A percentile compares a stretch with the other conserved stretches of the same genome.
Conservation (phyloP, 768 basidiomycete species). For the Trametes villosa region DNA sequence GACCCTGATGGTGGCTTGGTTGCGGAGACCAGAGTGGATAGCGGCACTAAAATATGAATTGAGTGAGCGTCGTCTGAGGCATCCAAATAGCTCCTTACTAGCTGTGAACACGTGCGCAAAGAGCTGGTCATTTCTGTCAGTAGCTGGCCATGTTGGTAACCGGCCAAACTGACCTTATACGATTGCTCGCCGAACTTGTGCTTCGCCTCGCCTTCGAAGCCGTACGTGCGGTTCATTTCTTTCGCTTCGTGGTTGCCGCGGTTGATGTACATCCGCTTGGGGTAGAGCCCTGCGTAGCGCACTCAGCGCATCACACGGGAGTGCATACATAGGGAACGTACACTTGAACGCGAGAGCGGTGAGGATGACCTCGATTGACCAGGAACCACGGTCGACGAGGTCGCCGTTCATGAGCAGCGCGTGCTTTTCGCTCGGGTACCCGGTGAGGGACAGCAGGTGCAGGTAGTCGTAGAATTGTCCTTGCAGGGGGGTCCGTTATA, state of each 20-base stretch:
- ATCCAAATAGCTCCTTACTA: constrained; percentile 49
- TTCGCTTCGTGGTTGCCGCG: constrained; percentile 96
- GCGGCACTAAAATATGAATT: constrained; percentile 62
- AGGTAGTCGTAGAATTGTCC: constrained; percentile 96
- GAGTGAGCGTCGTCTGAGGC: background rate
- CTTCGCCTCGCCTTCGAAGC: constrained; percentile 95
- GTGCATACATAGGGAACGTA: constrained; percentile 38
- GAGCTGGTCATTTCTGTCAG: constrained; percentile 50
- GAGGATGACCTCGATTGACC: constrained; percentile 92
- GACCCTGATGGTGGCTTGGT: constrained; percentile 56
- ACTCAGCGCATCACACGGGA: constrained; percentile 10
- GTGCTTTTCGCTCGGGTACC: constrained; percentile 83
- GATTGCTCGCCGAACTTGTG: constrained; percentile 96
- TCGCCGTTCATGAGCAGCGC: constrained; percentile 92
- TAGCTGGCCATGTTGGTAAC: background rate
- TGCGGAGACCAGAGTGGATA: constrained; percentile 84
- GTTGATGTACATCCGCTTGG: constrained; percentile 88
- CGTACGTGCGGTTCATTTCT: constrained; percentile 95
- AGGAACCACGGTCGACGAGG: constrained; percentile 96
- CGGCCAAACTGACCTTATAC: constrained; percentile 66
- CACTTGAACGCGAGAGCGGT: constrained; percentile 96
- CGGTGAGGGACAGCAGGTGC: constrained; percentile 85
- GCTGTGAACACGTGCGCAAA: constrained; percentile 94
- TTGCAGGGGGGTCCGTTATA: constrained; percentile 36
- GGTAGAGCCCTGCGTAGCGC: constrained; percentile 78